Base-by-base conservation (phyloP, 805 yeast species). In the Candida hispaniensis region DNA sequence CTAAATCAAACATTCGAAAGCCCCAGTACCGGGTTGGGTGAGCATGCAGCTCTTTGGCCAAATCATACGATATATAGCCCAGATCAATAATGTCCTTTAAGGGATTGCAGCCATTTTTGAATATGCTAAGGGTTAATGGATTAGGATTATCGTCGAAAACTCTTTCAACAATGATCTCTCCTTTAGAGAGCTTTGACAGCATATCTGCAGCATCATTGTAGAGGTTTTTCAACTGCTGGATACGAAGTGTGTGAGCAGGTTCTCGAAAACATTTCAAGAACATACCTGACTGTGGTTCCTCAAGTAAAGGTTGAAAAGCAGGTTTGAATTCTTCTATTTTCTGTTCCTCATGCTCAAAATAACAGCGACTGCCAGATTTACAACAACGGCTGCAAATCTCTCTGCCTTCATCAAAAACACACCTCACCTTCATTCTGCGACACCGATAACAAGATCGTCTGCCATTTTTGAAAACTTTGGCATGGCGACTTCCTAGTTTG, bases 401-500 rank as follows among this genome's bases (percentile, higher is more conserved):
- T 9, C n/a, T n/a, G n/a, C 36, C 36, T 2, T 21, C 18, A 23
- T 32, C 36, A 18, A 32, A 32, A 7, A 28, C 24, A 23, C 36
- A 32, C 14, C 36, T 20, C 17, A 32, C 36, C 8, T 32, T 32
- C 36, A 32, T 32, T 18, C 36, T 27, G 18, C 36, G 27, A 28
- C 36, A 32, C 9, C 36, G 36, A 23, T 23, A 32, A 18, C 36
- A 32, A 22, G 23, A 17, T 7, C 36, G 36, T 9, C 36, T 21
- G 10, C 36, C 36, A 23, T 32, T 32, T 14, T 32, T 32, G 36
- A 32, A 32, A 18, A 32, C 36, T 23, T 32, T 32, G 23, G 36
- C 24, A n/a, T n/a, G n/a, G n/a, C n/a, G n/a, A n/a, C n/a, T n/a
- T n/a, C n/a, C n/a, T n/a, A n/a, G n/a, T n/a, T n/a, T n/a, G n/a